Evolutionary conservation across 2,329 filamentous ascomycete genomes (phyloP), one percentile per base, ranked within the genome.

Genomic region (Esteya vermicola): DNA sequence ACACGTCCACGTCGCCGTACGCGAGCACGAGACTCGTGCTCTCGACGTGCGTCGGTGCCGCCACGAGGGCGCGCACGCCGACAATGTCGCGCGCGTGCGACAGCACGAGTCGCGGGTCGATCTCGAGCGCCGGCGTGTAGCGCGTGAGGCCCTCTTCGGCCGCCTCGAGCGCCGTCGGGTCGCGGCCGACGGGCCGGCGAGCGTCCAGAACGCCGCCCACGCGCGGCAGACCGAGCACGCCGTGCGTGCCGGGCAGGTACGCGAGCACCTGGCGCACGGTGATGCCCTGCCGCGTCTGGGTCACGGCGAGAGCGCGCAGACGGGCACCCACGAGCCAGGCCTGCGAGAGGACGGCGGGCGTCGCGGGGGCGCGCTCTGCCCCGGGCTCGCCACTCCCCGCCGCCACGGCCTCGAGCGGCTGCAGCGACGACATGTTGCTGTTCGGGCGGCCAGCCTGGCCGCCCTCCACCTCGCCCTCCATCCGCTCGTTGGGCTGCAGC

Each of bases 11-110:
- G 5, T 13, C 21, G 4, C 91, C 91, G 52, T 82, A 94, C 0
- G 85, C 86, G 52, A 95, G 81, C 12, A 98, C 72, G 41, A 96
- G 58, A 51, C 82, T 89, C 1, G 91, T 96, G 60, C 88, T 95
- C 64, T 98, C 91, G 23, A 98, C 71, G 5, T 85, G 58, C 2
- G 85, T 83, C 1, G 88, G 83, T 16, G 73, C 73, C 0, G 85
- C 77, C 23, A 89, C 70, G 18, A 96, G 75, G 34, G 74, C 65
- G 44, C 72, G 66, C 32, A 94, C 71, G 6, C 85, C 86, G 3
- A 35, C 20, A 20, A 49, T 41, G 27, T 43, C 44, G 25, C 48
- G 46, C 40, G 39, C 42, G 38, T 49, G 45, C 23, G 82, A 85
- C 35, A 95, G 61, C 41, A 83, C 71, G 62, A 78, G 78, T 48